Evolutionary conservation across 2,329 filamentous ascomycete species (phyloP).

Genomic region (Aspergillus tamarii): DNA sequence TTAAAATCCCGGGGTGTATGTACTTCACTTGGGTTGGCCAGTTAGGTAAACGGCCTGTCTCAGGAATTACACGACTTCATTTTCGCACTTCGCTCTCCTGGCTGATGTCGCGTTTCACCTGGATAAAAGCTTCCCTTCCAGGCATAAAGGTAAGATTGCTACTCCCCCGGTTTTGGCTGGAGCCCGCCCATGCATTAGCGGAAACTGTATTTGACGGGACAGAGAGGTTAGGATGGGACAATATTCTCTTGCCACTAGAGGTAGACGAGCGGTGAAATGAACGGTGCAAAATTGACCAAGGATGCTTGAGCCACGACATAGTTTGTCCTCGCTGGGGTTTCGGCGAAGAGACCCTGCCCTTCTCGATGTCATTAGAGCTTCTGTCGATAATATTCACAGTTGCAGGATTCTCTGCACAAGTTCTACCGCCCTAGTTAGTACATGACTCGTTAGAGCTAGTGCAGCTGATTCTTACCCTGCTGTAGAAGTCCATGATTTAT

Average conservation of each 20-base stretch:
- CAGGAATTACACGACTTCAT: slow-evolving; percentile 10
- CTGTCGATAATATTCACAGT: not conserved
- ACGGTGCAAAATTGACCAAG: slow-evolving; percentile 19
- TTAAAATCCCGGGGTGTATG: not conserved
- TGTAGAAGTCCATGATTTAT: slow-evolving; percentile 20
- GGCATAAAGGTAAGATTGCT: slow-evolving; percentile 22
- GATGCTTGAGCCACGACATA: slow-evolving; percentile 16
- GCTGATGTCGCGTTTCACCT: slow-evolving; percentile 37
- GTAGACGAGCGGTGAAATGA: slow-evolving; percentile 6
- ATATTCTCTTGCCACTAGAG: slow-evolving; percentile 9
- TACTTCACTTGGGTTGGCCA: not conserved
- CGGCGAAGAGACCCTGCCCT: slow-evolving; percentile 15
- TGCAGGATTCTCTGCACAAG: slow-evolving; percentile 10
- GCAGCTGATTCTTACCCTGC: slow-evolving; percentile 19
- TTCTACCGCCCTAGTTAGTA: slow-evolving; percentile 14
- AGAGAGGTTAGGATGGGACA: slow-evolving; percentile 23
- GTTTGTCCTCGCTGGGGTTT: slow-evolving; percentile 3
- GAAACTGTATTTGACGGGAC: slow-evolving; percentile 28
- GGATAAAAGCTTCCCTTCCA: slow-evolving; percentile 29
- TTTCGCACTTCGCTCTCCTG: slow-evolving; percentile 35
- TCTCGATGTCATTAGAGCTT: slow-evolving; percentile 28
- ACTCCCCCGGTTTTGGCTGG: slow-evolving; percentile 28
- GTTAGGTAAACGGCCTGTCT: not conserved
- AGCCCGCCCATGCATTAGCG: slow-evolving; percentile 38
- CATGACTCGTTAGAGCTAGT: not conserved